A percentile compares a stretch with the other conserved stretches of the same genome.
Conservation (phyloP, 371 early-diverging fungal genomes). For the Zychaea mexicana region DNA sequence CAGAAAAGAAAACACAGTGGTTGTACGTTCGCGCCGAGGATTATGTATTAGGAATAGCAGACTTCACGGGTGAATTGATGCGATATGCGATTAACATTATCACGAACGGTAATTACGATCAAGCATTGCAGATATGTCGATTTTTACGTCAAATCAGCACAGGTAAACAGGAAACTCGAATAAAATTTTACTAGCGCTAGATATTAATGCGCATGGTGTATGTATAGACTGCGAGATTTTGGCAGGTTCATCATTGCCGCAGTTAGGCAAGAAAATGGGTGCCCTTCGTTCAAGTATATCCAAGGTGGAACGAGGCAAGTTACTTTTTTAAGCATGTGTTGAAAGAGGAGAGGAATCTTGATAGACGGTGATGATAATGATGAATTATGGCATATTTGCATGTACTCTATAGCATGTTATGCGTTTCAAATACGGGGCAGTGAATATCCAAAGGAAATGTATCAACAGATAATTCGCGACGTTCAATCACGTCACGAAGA, state of each 20-base stretch:
- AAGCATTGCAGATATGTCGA: conserved; percentile 47
- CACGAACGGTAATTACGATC: conserved; percentile 42
- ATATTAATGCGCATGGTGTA: too few species aligned
- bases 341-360: too few species aligned
- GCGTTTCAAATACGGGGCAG: conserved; percentile 46
- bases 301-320: conserved; percentile 43
- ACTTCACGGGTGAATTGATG: conserved; percentile 77
- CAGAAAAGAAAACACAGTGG: conserved; percentile 12
- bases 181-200: background rate
- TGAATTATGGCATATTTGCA: too few species aligned
- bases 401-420: conserved; percentile 31
- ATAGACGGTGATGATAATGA: too few species aligned
- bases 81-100: conserved; percentile 61
- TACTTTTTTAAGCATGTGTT: background rate
- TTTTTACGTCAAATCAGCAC: conserved; percentile 50
- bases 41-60: conserved; percentile 65
- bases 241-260: conserved; percentile 26
- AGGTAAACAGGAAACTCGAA: conserved; percentile 12
- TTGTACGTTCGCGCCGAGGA: conserved; percentile 50
- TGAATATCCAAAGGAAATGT: conserved; percentile 46
- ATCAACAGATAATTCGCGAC: conserved; percentile 35
- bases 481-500: conserved; percentile 35
- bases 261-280: conserved; percentile 32
- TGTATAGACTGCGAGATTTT: conserved; percentile 35
- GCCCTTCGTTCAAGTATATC: conserved; percentile 31